Evolutionary conservation across 306 rosid species (phyloP).

Genomic region (Dryas drummondii): DNA sequence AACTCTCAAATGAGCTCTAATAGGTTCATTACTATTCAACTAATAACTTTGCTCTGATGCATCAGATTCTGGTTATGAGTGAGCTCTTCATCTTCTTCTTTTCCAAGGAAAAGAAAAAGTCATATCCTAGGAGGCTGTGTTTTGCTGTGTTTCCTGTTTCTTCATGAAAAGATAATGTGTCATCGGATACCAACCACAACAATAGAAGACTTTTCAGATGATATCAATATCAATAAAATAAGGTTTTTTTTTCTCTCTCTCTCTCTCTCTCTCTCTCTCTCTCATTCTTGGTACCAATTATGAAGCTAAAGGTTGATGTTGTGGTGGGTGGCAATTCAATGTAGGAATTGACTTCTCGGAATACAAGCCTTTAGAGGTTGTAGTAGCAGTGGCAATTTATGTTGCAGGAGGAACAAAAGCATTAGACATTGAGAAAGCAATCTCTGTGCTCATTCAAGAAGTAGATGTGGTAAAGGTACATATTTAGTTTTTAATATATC

Average conservation of each 20-base stretch:
- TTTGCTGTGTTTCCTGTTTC: constrained; percentile 20
- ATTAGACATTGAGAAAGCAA: constrained; percentile 51
- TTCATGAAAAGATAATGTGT: constrained; percentile 27
- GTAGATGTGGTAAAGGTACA: constrained; percentile 55
- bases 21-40: too few species aligned
- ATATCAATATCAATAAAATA: too few species aligned
- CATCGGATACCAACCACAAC: constrained; percentile 46
- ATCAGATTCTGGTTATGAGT: neutral
- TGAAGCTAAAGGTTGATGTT: constrained; percentile 27
- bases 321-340: constrained; percentile 52
- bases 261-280: too few species aligned
- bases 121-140: constrained; percentile 23
- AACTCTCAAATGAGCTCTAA: neutral
- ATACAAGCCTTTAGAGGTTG: constrained; percentile 88
- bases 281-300: constrained; percentile 19
- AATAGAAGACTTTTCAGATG: constrained; percentile 17
- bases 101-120: constrained; percentile 14
- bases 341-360: constrained; percentile 94
- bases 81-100: neutral
- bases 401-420: constrained; percentile 57
- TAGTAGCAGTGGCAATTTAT: constrained; percentile 82
- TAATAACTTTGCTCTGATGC: neutral
- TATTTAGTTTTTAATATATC: too few species aligned
- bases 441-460: constrained; percentile 57
- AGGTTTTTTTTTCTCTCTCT: too few species aligned